Evolutionary conservation across 2,329 filamentous ascomycete species (phyloP).

Genomic region (Xylaria sp.): DNA sequence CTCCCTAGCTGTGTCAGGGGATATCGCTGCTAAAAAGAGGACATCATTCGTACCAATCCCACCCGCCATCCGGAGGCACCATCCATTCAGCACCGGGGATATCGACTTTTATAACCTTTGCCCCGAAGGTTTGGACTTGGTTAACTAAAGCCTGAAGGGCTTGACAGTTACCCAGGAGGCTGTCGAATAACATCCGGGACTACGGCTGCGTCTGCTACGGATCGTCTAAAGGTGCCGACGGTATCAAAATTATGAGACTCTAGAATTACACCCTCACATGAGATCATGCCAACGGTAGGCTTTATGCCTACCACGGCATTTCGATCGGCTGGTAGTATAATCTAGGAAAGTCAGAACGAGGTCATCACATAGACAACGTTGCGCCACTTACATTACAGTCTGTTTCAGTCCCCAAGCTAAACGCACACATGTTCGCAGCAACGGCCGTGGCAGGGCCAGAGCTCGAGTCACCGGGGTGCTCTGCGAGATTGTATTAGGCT

Average conservation of each 20-base stretch:
- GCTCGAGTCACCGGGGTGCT: constrained; percentile 75
- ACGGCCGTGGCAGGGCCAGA: constrained; percentile 75
- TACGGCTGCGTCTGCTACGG: constrained; percentile 74
- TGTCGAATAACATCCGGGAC: constrained; percentile 76
- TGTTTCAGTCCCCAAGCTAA: constrained; percentile 79
- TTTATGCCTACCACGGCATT: constrained; percentile 79
- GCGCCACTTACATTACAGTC: constrained; percentile 64
- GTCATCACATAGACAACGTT: not conserved
- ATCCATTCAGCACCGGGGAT: constrained; percentile 14
- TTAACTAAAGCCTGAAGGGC: constrained; percentile 63
- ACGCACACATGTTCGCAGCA: constrained; percentile 69
- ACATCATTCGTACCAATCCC: constrained; percentile 74
- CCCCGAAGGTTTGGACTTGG: constrained; percentile 69
- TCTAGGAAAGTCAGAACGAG: constrained; percentile 3
- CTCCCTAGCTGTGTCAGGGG: constrained; percentile 25
- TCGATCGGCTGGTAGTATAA: constrained; percentile 77
- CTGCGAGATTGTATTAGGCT: constrained; percentile 74
- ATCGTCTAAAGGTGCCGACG: constrained; percentile 74
- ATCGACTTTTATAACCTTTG: constrained; percentile 64
- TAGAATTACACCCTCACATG: constrained; percentile 66
- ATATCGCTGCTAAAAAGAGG: not conserved
- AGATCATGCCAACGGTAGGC: constrained; percentile 79
- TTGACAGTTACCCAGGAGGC: constrained; percentile 70
- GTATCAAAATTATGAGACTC: constrained; percentile 75
- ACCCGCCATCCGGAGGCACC: constrained; percentile 66